Base-by-base conservation (phyloP, 1,139 yeast species). In the Hyphopichia khmerensis region DNA sequence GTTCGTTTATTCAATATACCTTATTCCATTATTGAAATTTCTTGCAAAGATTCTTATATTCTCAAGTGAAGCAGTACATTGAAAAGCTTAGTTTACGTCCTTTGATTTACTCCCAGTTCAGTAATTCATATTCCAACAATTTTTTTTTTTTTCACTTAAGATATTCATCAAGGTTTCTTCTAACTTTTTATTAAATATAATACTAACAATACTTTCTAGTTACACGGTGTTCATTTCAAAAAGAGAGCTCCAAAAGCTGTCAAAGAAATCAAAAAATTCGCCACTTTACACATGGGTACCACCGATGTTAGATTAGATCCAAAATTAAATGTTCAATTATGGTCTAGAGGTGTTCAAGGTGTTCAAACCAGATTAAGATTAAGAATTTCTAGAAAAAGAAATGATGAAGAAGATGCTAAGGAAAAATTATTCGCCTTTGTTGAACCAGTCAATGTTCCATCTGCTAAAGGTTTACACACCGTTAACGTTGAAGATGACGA, bases 311-410 rank as follows among this genome's bases (percentile, higher is more conserved):
- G 99, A 83, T 80, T 95, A 70, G 98, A 93, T 80, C 99, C 99
- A 72, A 88, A 84, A 77, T 83, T 95, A 78, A 95, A 95, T 87
- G 95, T 91, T 77, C 95, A 87, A 73, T 82, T 95, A 79, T 95
- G 99, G 99, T 87, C 89, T 78, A 90, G 96, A 82, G 99, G 99
- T 82, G 86, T 95, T 80, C 93, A 91, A 84, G 97, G 97, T 80
- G 96, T 89, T 67, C 96, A 96, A 75, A 80, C 79, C 87, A 91
- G 97, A 84, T 73, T 95, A 78, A 90, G 99, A 83, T 84, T 95
- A 75, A 91, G 97, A 82, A 91, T 95, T 79, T 90, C 98, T 55
- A 91, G 99, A 89, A 93, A 87, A 93, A 89, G 98, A 84, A 93
- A 93, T 83, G 98, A 95, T 77, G 99, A 93, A 82, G 99, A 95